phyloP scores from a whole-genome alignment of 1,284 basidiomycete species.

The Stygiomarasmius scandens region DNA sequence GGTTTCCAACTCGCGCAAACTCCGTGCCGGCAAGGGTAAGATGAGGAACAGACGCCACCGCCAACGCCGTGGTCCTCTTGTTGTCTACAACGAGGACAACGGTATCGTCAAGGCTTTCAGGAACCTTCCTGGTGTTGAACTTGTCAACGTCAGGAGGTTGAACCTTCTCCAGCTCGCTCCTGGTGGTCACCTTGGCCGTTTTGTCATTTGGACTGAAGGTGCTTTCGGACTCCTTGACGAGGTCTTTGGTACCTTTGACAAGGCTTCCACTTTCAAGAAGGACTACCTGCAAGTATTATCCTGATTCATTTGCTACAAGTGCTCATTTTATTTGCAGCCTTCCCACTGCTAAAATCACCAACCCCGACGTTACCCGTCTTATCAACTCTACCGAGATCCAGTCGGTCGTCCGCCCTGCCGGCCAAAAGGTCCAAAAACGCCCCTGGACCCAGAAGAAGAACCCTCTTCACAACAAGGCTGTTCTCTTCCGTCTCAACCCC shows the following conservation, averaged over 20 bases:
- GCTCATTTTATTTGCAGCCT: conserved; percentile 53
- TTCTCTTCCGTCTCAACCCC: conserved; percentile 99
- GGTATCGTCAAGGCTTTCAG: conserved; percentile 98
- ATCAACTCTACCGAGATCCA: conserved; percentile 99
- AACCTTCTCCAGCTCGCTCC: conserved; percentile 99
- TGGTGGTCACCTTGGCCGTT: conserved; percentile 98
- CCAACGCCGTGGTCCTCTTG: conserved; percentile 96
- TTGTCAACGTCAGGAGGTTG: conserved; percentile 92
- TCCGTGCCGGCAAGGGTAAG: conserved; percentile 98
- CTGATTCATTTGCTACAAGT: not conserved
- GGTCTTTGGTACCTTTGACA: conserved; percentile 93
- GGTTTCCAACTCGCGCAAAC: conserved; percentile 96
- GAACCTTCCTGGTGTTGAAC: conserved; percentile 98
- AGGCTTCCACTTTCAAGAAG: conserved; percentile 86
- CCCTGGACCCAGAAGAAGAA: conserved; percentile 99
- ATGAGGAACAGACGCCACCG: conserved; percentile 96
- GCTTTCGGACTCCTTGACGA: conserved; percentile 94
- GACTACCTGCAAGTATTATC: conserved; percentile 74
- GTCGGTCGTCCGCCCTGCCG: conserved; percentile 89
- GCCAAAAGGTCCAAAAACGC: conserved; percentile 81
- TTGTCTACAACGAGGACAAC: conserved; percentile 98
- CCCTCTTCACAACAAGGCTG: conserved; percentile 93
- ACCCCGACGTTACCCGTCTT: conserved; percentile 95
- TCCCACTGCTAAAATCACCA: conserved; percentile 93
- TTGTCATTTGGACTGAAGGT: conserved; percentile 98